Evolutionary conservation across 331 rosid species (phyloP), one percentile per base, ranked within the genome.

Genomic region (Malus hybrid): DNA sequence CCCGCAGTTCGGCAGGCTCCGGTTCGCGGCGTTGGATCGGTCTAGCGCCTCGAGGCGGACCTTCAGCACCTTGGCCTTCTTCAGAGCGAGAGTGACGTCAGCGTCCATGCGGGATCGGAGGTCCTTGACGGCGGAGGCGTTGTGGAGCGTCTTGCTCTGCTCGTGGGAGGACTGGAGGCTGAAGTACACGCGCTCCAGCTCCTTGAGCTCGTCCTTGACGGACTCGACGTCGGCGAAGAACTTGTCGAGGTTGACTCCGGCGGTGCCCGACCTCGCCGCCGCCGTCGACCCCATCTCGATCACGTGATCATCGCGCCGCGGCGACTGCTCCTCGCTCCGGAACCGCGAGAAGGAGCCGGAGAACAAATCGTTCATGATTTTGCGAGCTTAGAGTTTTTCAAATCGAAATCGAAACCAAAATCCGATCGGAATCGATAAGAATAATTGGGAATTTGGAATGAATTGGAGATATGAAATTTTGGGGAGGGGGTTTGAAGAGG

Each of bases 61-160:
- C 84, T 94, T 94, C 67, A 94, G 67, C 6, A 90, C 80, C 85
- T 94, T 94, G 13, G 97, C 99, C 69, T 92, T 94, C 84, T 94
- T 94, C 4, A 94, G 88, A 0, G 99, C 89, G 19, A 83, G 76
- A 1, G 91, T 14, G 31, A 94, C 97, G 42, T 94, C 97, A 24
- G 69, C 84, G 67, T 94, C 99, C 97, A 94, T 94, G 14, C 96
- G 91, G 29, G 96, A 83, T 10, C 97, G 93, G 8, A 90, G 88
- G 62, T 94, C 96, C 86, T 74, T 89, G 27, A 94, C 89, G 67
- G 91, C 86, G 65, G 80, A 83, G 6, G 97, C 99, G 75, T 90
- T 79, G 92, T 92, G 93, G 42, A 92, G 89, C 1, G 97, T 88
- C 80, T 88, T 90, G 89, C 92, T 86, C 83, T 94, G 86, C 66